Conservation (phyloP, 2,329 filamentous ascomycete species). For the Xylaria sp. region DNA sequence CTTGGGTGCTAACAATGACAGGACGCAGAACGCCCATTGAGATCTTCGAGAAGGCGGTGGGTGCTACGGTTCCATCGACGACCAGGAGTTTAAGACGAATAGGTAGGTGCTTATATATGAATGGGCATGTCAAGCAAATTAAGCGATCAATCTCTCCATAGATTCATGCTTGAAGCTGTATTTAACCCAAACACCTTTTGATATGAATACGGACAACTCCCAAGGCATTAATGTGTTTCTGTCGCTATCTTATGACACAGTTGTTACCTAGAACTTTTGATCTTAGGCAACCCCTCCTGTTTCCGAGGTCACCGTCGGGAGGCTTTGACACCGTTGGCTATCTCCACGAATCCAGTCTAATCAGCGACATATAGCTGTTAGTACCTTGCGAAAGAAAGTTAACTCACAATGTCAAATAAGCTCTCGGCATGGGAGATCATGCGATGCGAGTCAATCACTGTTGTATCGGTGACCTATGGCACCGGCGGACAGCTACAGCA, state of each 20-base stretch:
- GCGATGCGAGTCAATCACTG: slow-evolving; percentile 18
- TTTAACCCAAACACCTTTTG: neutral
- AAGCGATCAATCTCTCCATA: neutral
- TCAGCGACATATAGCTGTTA: neutral
- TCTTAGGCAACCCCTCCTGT: neutral
- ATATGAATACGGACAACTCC: neutral
- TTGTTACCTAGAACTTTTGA: neutral
- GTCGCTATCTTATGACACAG: neutral
- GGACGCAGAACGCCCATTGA: too few species aligned
- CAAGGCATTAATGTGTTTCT: neutral
- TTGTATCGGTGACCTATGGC: slow-evolving; percentile 34
- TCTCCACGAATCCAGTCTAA: neutral
- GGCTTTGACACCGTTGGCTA: neutral
- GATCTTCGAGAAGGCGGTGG: too few species aligned
- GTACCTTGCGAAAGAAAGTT: neutral
- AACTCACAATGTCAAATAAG: slow-evolving; percentile 14
- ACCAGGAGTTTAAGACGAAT: too few species aligned
- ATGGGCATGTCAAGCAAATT: neutral
- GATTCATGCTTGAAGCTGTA: neutral
- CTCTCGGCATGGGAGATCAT: slow-evolving; percentile 26
- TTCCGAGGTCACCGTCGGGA: neutral
- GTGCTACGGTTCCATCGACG: too few species aligned
- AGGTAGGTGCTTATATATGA: neutral
- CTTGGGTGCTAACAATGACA: too few species aligned
- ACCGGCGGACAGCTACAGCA: slow-evolving; percentile 28